These are phyloP conservation scores for Ceratobasidium sp. DNA, from an alignment of 1,284 basidiomycete species.

Conservation along the genomic window DNA sequence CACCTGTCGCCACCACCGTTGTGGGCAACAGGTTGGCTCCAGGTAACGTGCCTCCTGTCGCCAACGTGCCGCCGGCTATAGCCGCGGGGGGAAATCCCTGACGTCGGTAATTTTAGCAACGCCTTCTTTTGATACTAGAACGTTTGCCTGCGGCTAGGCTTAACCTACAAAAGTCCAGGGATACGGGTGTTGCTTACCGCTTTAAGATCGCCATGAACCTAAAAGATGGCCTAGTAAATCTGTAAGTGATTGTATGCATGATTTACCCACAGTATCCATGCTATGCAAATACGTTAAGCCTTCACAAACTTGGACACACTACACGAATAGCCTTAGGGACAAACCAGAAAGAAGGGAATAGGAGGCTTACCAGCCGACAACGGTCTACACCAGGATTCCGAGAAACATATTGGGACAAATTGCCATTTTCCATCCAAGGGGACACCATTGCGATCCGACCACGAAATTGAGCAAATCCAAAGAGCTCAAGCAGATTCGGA, in stretches of 20 bases:
- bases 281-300: background rate
- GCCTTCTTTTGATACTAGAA: background rate
- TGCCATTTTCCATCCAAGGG: conserved; percentile 14
- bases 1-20: too few species aligned
- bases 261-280: background rate
- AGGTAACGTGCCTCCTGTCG: too few species aligned
- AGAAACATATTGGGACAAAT: background rate
- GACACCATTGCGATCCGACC: background rate
- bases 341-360: background rate
- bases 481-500: background rate
- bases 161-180: background rate
- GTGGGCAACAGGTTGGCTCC: too few species aligned
- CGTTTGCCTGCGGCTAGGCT: background rate
- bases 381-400: conserved; percentile 3
- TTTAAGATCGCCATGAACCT: conserved; percentile 1
- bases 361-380: background rate
- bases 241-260: background rate
- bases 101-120: background rate
- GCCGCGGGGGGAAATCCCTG: too few species aligned
- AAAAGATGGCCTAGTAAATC: background rate
- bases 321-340: background rate
- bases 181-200: background rate
- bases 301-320: conserved; percentile 6
- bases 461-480: conserved; percentile 4
- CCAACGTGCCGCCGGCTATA: too few species aligned